Evolutionary conservation across 2,329 filamentous ascomycete species (phyloP), one percentile per base, ranked within the genome.

Genomic region (Aspergillus niger): DNA sequence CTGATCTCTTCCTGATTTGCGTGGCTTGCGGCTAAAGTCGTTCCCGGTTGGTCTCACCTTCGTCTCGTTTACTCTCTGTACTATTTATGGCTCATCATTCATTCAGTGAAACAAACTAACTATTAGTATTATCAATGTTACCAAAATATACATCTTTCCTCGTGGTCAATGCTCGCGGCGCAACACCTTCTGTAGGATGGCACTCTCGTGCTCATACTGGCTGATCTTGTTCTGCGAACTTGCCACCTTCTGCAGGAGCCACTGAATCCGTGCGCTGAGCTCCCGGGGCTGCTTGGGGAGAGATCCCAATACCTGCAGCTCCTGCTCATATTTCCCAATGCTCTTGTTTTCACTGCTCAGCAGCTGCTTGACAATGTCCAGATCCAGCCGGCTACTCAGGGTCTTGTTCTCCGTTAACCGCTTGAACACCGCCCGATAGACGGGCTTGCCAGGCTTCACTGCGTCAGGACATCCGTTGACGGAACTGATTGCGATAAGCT

Each of bases 371-470:
- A 96, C 70, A 17, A 92, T 81, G 1, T 86, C 85, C 10, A 96
- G 79, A 69, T 92, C 89, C 74, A 97, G 85, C 65, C 88, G 86
- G 38, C 90, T 89, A 44, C 83, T 83, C 44, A 97, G 81, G 0
- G 92, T 91, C 6, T 83, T 81, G 72, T 97, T 93, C 49, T 85
- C 79, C 0, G 87, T 83, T 39, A 97, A 79, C 39, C 85, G 81
- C 61, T 84, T 83, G 78, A 98, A 98, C 0, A 93, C 93, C 1
- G 93, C 87, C 60, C 88, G 86, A 76, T 94, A 96, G 26, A 98
- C 89, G 0, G 94, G 93, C 71, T 91, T 92, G 22, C 92, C 92
- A 0, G 92, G 89, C 57, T 84, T 88, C 74, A 98, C 90, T 32
- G 82, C 82, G 59, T 88, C 86, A 0, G 95, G 94, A 0, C 92